These are phyloP conservation scores for Pisolithus marmoratus DNA, from an alignment of 768 basidiomycete genomes.

Conservation along the genomic window DNA sequence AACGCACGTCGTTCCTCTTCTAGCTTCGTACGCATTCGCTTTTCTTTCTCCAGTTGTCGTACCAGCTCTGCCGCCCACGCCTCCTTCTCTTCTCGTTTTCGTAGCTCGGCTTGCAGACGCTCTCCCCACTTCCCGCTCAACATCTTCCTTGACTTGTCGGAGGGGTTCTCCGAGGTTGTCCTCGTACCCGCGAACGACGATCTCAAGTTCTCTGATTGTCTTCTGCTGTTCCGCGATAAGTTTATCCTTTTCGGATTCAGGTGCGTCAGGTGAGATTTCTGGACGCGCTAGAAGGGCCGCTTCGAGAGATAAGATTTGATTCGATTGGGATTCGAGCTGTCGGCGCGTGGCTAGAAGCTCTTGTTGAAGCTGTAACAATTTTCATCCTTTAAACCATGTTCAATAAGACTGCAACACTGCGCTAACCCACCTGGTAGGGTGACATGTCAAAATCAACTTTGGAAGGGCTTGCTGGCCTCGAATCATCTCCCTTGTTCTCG, in stretches of 20 bases:
- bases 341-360: constrained; percentile 75
- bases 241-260: constrained; percentile 70
- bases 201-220: constrained; percentile 75
- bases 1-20: constrained; percentile 77
- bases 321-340: constrained; percentile 74
- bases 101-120: constrained; percentile 53
- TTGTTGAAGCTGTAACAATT: constrained; percentile 65
- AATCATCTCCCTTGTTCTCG: constrained; percentile 60
- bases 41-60: constrained; percentile 74
- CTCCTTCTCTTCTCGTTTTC: constrained; percentile 61
- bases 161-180: constrained; percentile 67
- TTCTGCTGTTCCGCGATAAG: constrained; percentile 67
- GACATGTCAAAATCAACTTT: constrained; percentile 91
- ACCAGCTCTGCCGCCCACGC: constrained; percentile 72
- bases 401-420: background rate
- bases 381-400: background rate
- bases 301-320: constrained; percentile 81
- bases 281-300: constrained; percentile 70
- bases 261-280: constrained; percentile 54
- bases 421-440: constrained; percentile 71
- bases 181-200: constrained; percentile 64
- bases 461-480: constrained; percentile 73
- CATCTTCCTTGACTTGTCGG: constrained; percentile 60
- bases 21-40: constrained; percentile 58
- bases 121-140: constrained; percentile 68